These are phyloP conservation scores for Diversispora eburnea DNA, from an alignment of 192 early-diverging fungal species.

Conservation along the genomic window DNA sequence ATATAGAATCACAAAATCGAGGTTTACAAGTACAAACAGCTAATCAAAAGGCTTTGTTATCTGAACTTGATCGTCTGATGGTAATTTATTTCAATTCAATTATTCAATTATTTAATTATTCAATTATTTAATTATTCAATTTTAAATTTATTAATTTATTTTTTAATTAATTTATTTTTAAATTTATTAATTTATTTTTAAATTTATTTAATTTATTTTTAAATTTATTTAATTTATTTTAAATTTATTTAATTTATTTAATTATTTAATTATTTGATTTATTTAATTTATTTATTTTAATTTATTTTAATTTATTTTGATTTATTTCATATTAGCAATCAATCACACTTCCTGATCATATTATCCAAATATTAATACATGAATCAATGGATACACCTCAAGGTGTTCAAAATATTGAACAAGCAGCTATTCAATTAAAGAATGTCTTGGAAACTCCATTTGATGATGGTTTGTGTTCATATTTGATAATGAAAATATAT, in stretches of 20 bases:
- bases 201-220: too few relatives aligned
- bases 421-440: slow-evolving; percentile 64
- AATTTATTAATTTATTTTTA: not conserved
- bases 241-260: not conserved
- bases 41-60: slow-evolving; percentile 83
- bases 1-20: slow-evolving; percentile 91
- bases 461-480: slow-evolving; percentile 43
- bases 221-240: not conserved
- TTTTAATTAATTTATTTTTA: not conserved
- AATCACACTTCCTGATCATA: slow-evolving; percentile 60
- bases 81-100: too few relatives aligned
- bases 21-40: slow-evolving; percentile 81
- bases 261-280: not conserved
- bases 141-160: not conserved
- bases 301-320: too few relatives aligned
- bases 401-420: slow-evolving; percentile 58
- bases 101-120: too few relatives aligned
- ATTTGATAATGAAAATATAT: too few relatives aligned
- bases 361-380: slow-evolving; percentile 58
- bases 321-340: slow-evolving; percentile 35
- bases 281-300: not conserved
- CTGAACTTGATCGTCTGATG: slow-evolving; percentile 81
- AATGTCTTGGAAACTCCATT: slow-evolving; percentile 59
- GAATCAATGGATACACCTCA: slow-evolving; percentile 60
- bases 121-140: not conserved